phyloP scores from a whole-genome alignment of 169 alveolate species.

The Eimeria sp. region DNA sequence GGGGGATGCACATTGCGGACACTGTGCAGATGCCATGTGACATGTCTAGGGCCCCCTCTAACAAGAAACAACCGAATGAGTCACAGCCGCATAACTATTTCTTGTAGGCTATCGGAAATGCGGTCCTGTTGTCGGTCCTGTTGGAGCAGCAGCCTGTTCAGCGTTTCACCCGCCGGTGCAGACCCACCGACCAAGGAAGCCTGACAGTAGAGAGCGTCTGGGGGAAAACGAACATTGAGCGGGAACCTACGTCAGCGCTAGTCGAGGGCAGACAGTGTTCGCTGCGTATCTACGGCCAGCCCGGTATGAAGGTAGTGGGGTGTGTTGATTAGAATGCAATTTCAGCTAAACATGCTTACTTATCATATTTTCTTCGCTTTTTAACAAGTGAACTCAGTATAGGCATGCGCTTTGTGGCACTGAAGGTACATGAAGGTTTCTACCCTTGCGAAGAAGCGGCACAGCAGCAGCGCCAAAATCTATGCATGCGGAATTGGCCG shows the following conservation, averaged over 20 bases:
- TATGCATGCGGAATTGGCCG: conserved; percentile 6
- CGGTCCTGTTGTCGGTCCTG: too few relatives aligned
- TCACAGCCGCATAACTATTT: too few relatives aligned
- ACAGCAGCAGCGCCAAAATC: not conserved
- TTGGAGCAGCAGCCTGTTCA: not conserved
- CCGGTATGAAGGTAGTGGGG: not conserved
- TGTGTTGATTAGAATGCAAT: not conserved
- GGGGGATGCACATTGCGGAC: too few relatives aligned
- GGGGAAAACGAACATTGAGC: not conserved
- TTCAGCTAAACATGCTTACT: not conserved
- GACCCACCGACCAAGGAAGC: not conserved
- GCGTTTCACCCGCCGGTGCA: not conserved
- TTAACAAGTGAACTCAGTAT: not conserved
- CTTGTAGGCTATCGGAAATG: too few relatives aligned
- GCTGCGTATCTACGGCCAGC: not conserved
- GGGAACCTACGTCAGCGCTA: not conserved
- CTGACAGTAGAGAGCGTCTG: not conserved
- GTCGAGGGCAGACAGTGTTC: not conserved
- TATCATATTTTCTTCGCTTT: not conserved
- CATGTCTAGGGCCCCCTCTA: too few relatives aligned
- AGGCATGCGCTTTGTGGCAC: not conserved
- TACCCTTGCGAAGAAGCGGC: not conserved
- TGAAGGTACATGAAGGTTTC: not conserved
- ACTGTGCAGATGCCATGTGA: too few relatives aligned
- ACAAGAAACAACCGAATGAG: too few relatives aligned